These are phyloP conservation scores for Pulveroboletus sp. DNA, from an alignment of 768 basidiomycete genomes.

Conservation along the genomic window DNA sequence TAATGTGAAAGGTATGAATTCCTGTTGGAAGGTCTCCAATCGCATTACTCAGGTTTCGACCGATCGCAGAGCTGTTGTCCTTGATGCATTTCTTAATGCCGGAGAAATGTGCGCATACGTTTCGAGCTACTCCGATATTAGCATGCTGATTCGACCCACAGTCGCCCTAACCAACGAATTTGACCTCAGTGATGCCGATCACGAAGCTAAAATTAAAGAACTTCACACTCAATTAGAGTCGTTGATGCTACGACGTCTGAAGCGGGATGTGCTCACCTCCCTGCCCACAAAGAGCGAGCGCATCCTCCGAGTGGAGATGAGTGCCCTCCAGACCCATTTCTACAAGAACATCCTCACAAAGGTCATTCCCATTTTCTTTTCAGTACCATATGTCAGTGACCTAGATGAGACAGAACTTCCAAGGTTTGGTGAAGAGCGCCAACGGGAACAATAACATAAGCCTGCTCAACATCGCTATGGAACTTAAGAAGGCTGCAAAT, in stretches of 20 bases:
- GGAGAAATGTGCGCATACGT: conserved; percentile 71
- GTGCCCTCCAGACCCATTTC: conserved; percentile 91
- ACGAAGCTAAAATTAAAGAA: conserved; percentile 93
- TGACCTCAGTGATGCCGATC: conserved; percentile 88
- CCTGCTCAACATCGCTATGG: conserved; percentile 98
- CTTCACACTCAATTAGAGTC: conserved; percentile 89
- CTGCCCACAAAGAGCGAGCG: conserved; percentile 98
- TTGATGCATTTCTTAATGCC: conserved; percentile 99
- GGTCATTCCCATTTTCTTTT: conserved; percentile 36
- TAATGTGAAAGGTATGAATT: conserved; percentile 85
- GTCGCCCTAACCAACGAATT: conserved; percentile 94
- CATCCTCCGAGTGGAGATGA: conserved; percentile 97
- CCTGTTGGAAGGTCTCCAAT: not conserved
- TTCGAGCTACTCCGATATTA: not conserved
- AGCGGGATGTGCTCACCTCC: conserved; percentile 93
- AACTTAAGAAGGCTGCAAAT: conserved; percentile 97
- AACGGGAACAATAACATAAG: conserved; percentile 89
- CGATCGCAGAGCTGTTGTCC: conserved; percentile 73
- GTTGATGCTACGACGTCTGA: conserved; percentile 91
- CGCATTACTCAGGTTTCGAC: conserved; percentile 7
- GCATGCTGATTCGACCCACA: conserved; percentile 30
- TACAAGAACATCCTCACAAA: conserved; percentile 98
- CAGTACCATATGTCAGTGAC: conserved; percentile 1
- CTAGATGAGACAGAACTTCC: conserved; percentile 66
- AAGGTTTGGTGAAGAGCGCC: conserved; percentile 84